Evolutionary conservation across 2,329 filamentous ascomycete genomes (phyloP).

Genomic region (Alternaria sp.): DNA sequence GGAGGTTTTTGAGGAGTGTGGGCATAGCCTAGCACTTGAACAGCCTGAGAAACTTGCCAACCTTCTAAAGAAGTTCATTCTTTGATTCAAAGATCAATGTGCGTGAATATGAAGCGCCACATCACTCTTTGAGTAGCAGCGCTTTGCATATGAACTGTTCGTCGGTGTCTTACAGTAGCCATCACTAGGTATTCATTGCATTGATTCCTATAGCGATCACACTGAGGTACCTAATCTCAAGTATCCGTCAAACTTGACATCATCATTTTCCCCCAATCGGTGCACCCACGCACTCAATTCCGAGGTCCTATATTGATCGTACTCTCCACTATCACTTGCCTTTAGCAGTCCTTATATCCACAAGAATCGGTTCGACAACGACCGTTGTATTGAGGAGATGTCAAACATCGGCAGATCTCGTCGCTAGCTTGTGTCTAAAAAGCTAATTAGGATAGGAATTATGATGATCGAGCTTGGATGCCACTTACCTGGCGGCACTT

Average conservation of each 20-base stretch:
- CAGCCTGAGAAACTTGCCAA: slow-evolving; percentile 28
- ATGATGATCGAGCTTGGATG: not conserved
- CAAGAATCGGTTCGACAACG: not conserved
- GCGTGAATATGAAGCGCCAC: not conserved
- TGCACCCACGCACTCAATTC: not conserved
- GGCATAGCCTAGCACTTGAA: slow-evolving; percentile 31
- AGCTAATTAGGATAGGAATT: not conserved
- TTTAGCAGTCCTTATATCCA: not conserved
- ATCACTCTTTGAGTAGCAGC: not conserved
- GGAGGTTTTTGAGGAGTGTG: slow-evolving; percentile 33
- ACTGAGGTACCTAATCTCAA: not conserved
- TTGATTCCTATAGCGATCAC: not conserved
- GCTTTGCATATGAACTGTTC: not conserved
- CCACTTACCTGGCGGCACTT: not conserved
- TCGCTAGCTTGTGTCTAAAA: not conserved
- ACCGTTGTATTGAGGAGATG: not conserved
- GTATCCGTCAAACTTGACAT: not conserved
- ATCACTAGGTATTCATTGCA: not conserved
- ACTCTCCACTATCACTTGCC: not conserved
- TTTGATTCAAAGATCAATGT: not conserved
- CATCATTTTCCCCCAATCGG: not conserved
- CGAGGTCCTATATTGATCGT: no score
- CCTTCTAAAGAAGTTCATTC: slow-evolving; percentile 25
- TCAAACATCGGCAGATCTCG: not conserved
- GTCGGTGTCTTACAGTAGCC: not conserved